These are phyloP conservation scores for Tardiomyces digboiensis DNA, from an alignment of 1,139 yeast genomes.

Conservation along the genomic window DNA sequence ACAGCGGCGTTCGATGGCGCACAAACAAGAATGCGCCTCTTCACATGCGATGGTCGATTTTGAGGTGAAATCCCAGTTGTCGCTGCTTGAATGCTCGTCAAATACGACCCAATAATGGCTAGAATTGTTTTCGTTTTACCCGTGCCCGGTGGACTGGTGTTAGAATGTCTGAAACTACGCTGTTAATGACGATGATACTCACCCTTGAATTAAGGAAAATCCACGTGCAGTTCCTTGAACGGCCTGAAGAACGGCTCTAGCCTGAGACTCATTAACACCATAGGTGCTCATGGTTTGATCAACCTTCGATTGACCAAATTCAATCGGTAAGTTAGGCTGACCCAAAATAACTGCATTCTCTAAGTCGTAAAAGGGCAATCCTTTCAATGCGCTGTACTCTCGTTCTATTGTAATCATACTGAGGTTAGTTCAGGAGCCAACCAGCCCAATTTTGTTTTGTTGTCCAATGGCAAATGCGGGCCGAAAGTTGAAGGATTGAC, in stretches of 20 bases:
- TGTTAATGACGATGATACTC: too few species aligned
- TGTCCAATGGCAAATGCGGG: too few species aligned
- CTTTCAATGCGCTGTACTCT: slow-evolving; percentile 78
- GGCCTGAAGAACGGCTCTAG: slow-evolving; percentile 75
- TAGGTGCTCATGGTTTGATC: slow-evolving; percentile 36
- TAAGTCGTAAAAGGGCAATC: slow-evolving; percentile 73
- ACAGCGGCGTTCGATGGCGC: slow-evolving; percentile 99
- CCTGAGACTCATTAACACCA: slow-evolving; percentile 79
- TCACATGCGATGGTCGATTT: slow-evolving; percentile 14
- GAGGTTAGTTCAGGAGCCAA: slow-evolving; percentile 5
- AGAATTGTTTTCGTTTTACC: slow-evolving; percentile 97
- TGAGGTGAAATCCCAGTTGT: slow-evolving; percentile 30
- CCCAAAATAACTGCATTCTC: slow-evolving; percentile 57
- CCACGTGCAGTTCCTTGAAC: slow-evolving; percentile 45
- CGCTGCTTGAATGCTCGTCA: slow-evolving; percentile 30
- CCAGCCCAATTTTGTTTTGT: too few species aligned
- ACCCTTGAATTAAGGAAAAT: slow-evolving; percentile 87
- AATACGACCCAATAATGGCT: slow-evolving; percentile 77
- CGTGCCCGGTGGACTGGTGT: slow-evolving; percentile 48
- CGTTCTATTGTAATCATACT: slow-evolving; percentile 84
- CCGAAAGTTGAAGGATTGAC: too few species aligned
- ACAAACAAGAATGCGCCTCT: slow-evolving; percentile 63
- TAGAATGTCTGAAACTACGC: too few species aligned
- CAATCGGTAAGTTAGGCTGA: slow-evolving; percentile 40
- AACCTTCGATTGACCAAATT: slow-evolving; percentile 30